A percentile compares a stretch with the other conserved stretches of the same genome.
Evolutionary conservation across 1,284 basidiomycete genomes (phyloP).

Genomic region (Cutaneotrichosporon daszewskae): DNA sequence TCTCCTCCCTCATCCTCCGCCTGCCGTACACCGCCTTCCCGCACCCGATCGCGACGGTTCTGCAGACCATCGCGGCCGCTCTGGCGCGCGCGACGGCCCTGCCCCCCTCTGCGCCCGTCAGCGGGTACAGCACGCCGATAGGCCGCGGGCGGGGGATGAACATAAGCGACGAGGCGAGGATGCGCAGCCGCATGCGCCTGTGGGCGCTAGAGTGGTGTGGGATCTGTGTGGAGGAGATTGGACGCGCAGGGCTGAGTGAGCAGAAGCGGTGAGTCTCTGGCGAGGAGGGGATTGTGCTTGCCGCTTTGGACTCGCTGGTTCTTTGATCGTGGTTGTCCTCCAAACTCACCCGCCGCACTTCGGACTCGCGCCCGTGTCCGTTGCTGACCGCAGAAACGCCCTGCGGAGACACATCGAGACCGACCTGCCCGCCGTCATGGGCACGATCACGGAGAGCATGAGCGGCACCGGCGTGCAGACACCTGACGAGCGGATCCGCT

Average conservation of each 20-base stretch:
- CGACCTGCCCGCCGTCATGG: slow-evolving; percentile 63
- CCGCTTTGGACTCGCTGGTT: neutral
- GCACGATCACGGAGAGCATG: slow-evolving; percentile 58
- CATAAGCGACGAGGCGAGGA: slow-evolving; percentile 11
- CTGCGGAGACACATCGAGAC: slow-evolving; percentile 41
- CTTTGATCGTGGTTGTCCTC: neutral
- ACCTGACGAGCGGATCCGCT: slow-evolving; percentile 43
- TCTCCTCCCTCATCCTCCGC: slow-evolving; percentile 38
- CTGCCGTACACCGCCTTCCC: slow-evolving; percentile 39
- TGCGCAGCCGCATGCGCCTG: slow-evolving; percentile 28
- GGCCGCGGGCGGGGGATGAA: slow-evolving; percentile 41
- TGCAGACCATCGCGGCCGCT: slow-evolving; percentile 30
- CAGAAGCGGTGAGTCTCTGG: slow-evolving; percentile 58
- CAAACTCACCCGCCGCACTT: neutral
- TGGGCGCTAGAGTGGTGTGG: slow-evolving; percentile 65
- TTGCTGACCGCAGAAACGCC: slow-evolving; percentile 23
- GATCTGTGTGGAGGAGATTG: slow-evolving; percentile 77
- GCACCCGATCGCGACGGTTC: slow-evolving; percentile 34
- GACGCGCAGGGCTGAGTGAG: slow-evolving; percentile 66
- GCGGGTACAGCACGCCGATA: slow-evolving; percentile 44
- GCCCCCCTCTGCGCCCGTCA: slow-evolving; percentile 31
- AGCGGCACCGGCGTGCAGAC: slow-evolving; percentile 23
- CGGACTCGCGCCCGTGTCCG: neutral
- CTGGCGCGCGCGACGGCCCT: slow-evolving; percentile 28
- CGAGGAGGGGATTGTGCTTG: neutral